Conservation (phyloP, 2,329 filamentous ascomycete species). For the Microcyclosporella mali region DNA sequence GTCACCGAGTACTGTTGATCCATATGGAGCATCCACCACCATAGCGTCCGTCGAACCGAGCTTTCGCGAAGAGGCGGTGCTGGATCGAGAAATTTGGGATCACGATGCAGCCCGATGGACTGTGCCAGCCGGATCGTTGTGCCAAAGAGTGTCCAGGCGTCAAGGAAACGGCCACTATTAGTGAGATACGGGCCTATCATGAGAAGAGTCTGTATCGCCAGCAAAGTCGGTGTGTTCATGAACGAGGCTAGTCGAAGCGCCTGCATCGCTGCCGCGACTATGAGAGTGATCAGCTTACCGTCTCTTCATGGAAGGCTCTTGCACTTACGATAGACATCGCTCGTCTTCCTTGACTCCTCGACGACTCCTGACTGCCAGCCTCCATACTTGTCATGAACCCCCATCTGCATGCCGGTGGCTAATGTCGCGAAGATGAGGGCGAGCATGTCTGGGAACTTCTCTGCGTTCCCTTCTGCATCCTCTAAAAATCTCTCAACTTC, state of each 20-base stretch:
- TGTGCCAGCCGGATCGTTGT: slow-evolving; percentile 45
- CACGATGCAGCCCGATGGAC: slow-evolving; percentile 45
- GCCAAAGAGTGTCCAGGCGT: slow-evolving; percentile 47
- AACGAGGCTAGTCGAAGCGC: slow-evolving; percentile 45
- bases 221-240: slow-evolving; percentile 43
- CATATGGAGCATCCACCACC: slow-evolving; percentile 51
- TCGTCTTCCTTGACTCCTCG: slow-evolving; percentile 32
- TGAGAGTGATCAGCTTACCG: not conserved
- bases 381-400: slow-evolving; percentile 38
- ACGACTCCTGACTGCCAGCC: slow-evolving; percentile 36
- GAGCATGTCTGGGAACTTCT: slow-evolving; percentile 43
- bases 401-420: slow-evolving; percentile 43
- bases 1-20: slow-evolving; percentile 48
- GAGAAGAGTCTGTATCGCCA: slow-evolving; percentile 42
- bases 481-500: slow-evolving; percentile 43
- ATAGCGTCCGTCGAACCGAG: slow-evolving; percentile 39
- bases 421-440: slow-evolving; percentile 44
- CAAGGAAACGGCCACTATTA: slow-evolving; percentile 45
- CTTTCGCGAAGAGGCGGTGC: slow-evolving; percentile 38
- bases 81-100: slow-evolving; percentile 43
- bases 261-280: slow-evolving; percentile 47
- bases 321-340: slow-evolving; percentile 43
- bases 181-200: slow-evolving; percentile 47
- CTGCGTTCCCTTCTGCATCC: slow-evolving; percentile 38
- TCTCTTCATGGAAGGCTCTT: not conserved